Evolutionary conservation across 305 asterid species (phyloP).

Genomic region (Solanum hybrid): DNA sequence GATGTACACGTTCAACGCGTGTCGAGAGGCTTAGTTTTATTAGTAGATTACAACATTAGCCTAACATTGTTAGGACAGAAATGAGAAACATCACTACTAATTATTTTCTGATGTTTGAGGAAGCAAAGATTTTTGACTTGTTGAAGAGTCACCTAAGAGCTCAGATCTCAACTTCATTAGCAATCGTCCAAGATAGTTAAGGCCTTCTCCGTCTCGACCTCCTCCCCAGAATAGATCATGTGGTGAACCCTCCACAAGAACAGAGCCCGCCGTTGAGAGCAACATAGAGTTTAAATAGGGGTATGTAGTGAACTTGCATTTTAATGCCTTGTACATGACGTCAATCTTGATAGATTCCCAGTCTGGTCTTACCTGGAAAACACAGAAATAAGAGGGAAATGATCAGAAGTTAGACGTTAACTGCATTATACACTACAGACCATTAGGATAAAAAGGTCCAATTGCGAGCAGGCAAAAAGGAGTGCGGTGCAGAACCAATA

Average conservation of each 20-base stretch:
- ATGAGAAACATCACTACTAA: neutral
- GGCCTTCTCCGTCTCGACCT: slow-evolving; percentile 98
- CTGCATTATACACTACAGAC: neutral
- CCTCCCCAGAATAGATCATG: slow-evolving; percentile 99
- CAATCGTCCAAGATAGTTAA: slow-evolving; percentile 91
- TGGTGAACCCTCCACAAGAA: slow-evolving; percentile 91
- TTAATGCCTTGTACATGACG: slow-evolving; percentile 66
- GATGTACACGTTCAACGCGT: neutral
- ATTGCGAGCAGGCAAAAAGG: neutral
- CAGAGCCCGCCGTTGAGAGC: slow-evolving; percentile 68
- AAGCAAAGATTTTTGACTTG: slow-evolving; percentile 10
- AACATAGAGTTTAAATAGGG: slow-evolving; percentile 62
- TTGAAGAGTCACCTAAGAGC: slow-evolving; percentile 35
- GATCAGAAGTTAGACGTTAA: neutral
- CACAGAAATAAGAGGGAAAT: neutral
- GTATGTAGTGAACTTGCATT: slow-evolving; percentile 63
- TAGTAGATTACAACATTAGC: neutral
- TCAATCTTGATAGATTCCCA: slow-evolving; percentile 75
- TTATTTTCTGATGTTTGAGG: slow-evolving; percentile 16
- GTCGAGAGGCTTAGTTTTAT: neutral
- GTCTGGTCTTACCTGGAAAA: slow-evolving; percentile 61
- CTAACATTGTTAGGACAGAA: neutral
- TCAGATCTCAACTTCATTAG: slow-evolving; percentile 86
- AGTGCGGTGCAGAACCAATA: neutral
- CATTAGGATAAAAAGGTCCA: neutral